A percentile compares a stretch with the other conserved stretches of the same genome.
Evolutionary conservation across 257 asterid genomes (phyloP).

Genomic region (Lavandula angustifolia): DNA sequence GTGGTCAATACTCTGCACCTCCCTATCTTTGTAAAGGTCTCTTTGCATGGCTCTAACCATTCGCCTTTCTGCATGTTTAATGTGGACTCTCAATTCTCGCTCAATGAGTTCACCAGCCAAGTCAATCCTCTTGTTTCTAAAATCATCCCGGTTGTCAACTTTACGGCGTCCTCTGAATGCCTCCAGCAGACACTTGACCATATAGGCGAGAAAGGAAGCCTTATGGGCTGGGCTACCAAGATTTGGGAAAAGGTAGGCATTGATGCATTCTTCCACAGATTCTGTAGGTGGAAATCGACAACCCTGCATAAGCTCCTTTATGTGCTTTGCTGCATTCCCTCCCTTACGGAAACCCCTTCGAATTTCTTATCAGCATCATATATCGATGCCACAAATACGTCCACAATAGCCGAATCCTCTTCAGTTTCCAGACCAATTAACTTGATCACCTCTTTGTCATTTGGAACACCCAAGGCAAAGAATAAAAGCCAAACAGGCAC

Average conservation of each 20-base stretch:
- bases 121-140: slow-evolving; percentile 90
- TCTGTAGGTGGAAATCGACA: slow-evolving; percentile 75
- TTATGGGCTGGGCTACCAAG: slow-evolving; percentile 59
- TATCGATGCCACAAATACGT: slow-evolving; percentile 66
- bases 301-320: slow-evolving; percentile 46
- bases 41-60: slow-evolving; percentile 77
- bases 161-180: slow-evolving; percentile 72
- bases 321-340: slow-evolving; percentile 45
- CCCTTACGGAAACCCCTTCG: slow-evolving; percentile 64
- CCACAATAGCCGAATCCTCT: slow-evolving; percentile 45
- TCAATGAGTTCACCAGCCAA: slow-evolving; percentile 88
- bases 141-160: slow-evolving; percentile 83
- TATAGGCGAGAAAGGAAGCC: slow-evolving; percentile 79
- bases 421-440: slow-evolving; percentile 57
- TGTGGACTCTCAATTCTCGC: slow-evolving; percentile 72
- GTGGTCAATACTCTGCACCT: slow-evolving; percentile 53
- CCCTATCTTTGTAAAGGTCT: slow-evolving; percentile 70
- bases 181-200: slow-evolving; percentile 83
- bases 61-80: slow-evolving; percentile 80
- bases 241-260: slow-evolving; percentile 60
- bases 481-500: slow-evolving; percentile 84
- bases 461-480: slow-evolving; percentile 76
- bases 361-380: slow-evolving; percentile 66
- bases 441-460: slow-evolving; percentile 67
- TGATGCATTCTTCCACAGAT: slow-evolving; percentile 67